phyloP scores from a whole-genome alignment of 208 protist species.

The Leishmania tarentolae region DNA sequence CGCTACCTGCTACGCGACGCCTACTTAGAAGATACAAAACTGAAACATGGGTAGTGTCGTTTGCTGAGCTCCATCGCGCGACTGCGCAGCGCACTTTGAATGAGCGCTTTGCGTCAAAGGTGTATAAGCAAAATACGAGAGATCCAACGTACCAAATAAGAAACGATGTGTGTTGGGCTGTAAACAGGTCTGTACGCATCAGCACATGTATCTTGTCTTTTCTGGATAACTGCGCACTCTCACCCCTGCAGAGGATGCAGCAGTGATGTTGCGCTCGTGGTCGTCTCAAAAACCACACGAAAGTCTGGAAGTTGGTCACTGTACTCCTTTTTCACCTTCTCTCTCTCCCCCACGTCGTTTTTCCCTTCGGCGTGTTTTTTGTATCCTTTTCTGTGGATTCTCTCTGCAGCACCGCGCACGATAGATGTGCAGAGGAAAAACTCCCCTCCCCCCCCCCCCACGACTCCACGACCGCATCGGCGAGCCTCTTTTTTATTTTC shows the following conservation, averaged over 20 bases:
- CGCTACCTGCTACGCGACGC: neutral
- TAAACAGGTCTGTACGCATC: neutral
- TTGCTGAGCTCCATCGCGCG: neutral
- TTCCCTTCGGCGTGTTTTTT: neutral
- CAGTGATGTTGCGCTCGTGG: neutral
- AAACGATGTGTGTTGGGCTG: neutral
- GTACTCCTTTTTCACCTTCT: neutral
- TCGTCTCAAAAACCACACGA: neutral
- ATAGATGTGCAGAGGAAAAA: neutral
- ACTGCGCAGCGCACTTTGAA: neutral
- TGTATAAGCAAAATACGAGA: neutral
- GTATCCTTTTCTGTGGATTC: neutral
- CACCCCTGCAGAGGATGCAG: neutral
- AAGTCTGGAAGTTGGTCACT: neutral
- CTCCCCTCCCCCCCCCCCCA: neutral
- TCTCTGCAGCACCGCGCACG: conserved; percentile 10
- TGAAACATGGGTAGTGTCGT: neutral
- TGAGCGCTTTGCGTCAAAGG: neutral
- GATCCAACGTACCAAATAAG: neutral
- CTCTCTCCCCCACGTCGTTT: neutral
- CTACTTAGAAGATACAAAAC: neutral
- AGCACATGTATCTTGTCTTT: neutral
- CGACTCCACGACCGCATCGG: neutral
- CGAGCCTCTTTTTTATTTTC: neutral
- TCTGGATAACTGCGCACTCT: neutral